Evolutionary conservation across 2,329 filamentous ascomycete species (phyloP).

Genomic region (Furcasterigmium sp.): DNA sequence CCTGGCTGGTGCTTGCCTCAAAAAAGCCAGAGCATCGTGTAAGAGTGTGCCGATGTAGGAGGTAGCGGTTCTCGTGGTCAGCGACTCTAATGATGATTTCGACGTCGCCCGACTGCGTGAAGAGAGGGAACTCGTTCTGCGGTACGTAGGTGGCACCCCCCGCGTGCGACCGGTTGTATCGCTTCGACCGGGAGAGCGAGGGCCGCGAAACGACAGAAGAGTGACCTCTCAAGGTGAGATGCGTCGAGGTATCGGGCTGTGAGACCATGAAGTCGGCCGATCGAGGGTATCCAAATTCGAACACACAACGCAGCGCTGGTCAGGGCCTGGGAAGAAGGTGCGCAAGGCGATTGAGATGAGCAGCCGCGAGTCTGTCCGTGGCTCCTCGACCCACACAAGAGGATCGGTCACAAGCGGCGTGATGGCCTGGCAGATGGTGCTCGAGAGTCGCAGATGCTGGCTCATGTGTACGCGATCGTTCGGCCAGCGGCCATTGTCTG

Average conservation of each 20-base stretch:
- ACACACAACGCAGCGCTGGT: too few species aligned
- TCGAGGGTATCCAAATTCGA: too few species aligned
- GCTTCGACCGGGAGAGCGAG: constrained; percentile 54
- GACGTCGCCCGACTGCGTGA: constrained; percentile 85
- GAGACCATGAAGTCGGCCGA: constrained; percentile 50
- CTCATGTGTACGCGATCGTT: too few species aligned
- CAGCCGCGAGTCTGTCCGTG: too few species aligned
- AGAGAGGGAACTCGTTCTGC: constrained; percentile 90
- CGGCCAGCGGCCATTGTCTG: too few species aligned
- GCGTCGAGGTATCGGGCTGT: constrained; percentile 49
- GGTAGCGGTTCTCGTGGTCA: constrained; percentile 73
- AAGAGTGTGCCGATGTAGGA: constrained; percentile 82
- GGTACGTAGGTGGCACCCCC: constrained; percentile 64
- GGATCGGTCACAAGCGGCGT: too few species aligned
- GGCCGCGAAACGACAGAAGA: constrained; percentile 61
- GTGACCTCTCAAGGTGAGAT: constrained; percentile 54
- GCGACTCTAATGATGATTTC: constrained; percentile 74
- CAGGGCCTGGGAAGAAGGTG: too few species aligned
- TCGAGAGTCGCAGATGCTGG: neutral
- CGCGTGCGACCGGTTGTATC: constrained; percentile 76
- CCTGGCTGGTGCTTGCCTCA: constrained; percentile 74
- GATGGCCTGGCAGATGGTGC: neutral
- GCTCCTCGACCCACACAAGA: too few species aligned
- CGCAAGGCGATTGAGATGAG: too few species aligned
- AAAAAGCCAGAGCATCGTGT: constrained; percentile 93